Base-by-base conservation (phyloP, 1,139 yeast species). In the Hansenula anomala region DNA sequence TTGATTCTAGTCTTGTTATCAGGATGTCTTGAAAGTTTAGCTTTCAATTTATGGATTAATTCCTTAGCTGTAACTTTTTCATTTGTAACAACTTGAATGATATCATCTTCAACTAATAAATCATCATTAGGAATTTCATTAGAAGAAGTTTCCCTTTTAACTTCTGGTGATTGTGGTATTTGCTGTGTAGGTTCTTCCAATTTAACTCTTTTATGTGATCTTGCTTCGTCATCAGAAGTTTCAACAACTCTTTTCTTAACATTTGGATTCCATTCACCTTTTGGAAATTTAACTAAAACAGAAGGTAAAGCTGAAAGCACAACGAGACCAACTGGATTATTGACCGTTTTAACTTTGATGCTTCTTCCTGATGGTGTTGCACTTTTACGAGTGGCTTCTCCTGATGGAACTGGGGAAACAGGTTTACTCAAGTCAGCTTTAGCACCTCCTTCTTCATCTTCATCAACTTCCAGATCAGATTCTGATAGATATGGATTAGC, bases 251-350 rank as follows among this genome's bases (percentile, higher is more conserved):
- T 58, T 55, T 65, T 73, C 50, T 74, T 71, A 4, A 75, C 77
- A 37, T 66, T 66, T 23, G 96, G 92, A 56, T 82, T 81, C 96
- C 97, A 89, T 36, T 80, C 85, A 16, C 95, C 95, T 20, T 61
- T 65, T 5, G 94, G 94, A 62, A 88, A 88, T 33, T 74, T 74
- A n/a, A 64, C 60, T 43, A 89, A 68, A 26, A 82, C 70, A 30
- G 70, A 69, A 16, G 75, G 67, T 4, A 85, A 78, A 0, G 90
- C 84, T 54, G 74, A 82, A 33, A 88, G 64, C 11, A 79, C 73
- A 28, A 85, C 78, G 55, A 81, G 67, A 13, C 95, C 94, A 22
- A 46, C 33, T 18, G 49, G 52, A 4, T 43, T 45, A 24, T 51
- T 48, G 19, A 43, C 36, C 6, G 50, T 43, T 26, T 45, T 43